These are phyloP conservation scores for Paramyrothecium sp. DNA, from an alignment of 2,329 filamentous ascomycete species.

Conservation along the genomic window DNA sequence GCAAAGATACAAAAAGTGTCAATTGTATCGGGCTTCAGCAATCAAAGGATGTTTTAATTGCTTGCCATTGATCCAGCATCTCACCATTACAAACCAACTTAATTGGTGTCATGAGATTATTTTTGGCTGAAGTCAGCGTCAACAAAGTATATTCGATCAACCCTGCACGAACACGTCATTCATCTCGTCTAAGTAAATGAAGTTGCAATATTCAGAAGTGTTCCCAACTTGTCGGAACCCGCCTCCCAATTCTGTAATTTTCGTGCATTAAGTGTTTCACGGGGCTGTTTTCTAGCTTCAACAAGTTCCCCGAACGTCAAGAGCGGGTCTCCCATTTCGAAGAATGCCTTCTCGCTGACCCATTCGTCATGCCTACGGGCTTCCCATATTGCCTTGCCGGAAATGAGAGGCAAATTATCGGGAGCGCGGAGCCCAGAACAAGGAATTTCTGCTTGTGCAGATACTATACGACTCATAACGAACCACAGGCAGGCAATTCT, in stretches of 20 bases:
- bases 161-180: too few relatives aligned
- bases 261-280: constrained; percentile 2
- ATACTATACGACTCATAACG: constrained; percentile 17
- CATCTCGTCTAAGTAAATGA: background rate
- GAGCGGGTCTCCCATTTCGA: constrained; percentile 10
- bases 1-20: too few relatives aligned
- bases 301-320: constrained; percentile 17
- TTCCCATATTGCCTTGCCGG: constrained; percentile 20
- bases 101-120: too few relatives aligned
- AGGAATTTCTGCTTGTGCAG: constrained; percentile 7
- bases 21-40: too few relatives aligned
- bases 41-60: too few relatives aligned
- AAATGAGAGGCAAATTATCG: constrained; percentile 11
- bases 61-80: too few relatives aligned
- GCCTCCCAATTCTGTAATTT: constrained; percentile 21
- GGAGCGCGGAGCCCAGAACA: constrained; percentile 6
- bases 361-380: constrained; percentile 20
- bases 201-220: constrained; percentile 18
- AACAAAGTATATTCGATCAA: too few relatives aligned
- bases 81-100: too few relatives aligned
- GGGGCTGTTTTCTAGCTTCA: background rate
- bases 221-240: constrained; percentile 19
- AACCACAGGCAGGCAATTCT: constrained; percentile 22
- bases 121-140: too few relatives aligned
- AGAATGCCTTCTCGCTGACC: constrained; percentile 17